Evolutionary conservation across 2,329 filamentous ascomycete genomes (phyloP).

Genomic region (Hymenoscyphus linearis): DNA sequence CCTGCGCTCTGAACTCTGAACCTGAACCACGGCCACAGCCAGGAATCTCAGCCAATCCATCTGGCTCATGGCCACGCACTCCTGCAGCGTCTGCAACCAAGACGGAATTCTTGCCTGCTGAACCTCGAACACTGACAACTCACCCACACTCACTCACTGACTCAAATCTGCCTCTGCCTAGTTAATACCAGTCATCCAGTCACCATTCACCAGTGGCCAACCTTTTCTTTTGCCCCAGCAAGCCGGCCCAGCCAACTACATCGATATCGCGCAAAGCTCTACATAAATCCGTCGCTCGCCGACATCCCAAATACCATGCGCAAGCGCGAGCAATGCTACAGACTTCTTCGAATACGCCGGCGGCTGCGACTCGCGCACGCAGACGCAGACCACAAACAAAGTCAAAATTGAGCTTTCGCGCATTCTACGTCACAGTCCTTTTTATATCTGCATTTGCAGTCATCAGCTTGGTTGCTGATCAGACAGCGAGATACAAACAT

Average conservation of each 20-base stretch:
- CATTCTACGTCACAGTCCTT: slow-evolving; percentile 32
- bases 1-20: neutral
- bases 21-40: neutral
- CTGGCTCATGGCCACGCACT: neutral
- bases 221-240: neutral
- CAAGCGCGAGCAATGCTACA: slow-evolving; percentile 20
- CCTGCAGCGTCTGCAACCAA: neutral
- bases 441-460: slow-evolving; percentile 28
- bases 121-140: neutral
- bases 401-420: slow-evolving; percentile 28
- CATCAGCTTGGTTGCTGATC: slow-evolving; percentile 29
- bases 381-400: too few species aligned
- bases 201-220: neutral
- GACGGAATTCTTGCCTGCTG: neutral
- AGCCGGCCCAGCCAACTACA: neutral
- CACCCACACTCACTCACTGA: neutral
- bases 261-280: neutral
- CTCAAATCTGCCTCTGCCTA: neutral
- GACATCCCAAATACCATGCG: slow-evolving; percentile 19
- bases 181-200: too few species aligned
- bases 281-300: neutral
- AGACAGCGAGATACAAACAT: slow-evolving; percentile 27
- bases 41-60: neutral
- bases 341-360: slow-evolving; percentile 11
- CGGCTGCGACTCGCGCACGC: slow-evolving; percentile 15